A percentile compares a stretch with the other conserved stretches of the same genome.
Evolutionary conservation across 2,329 filamentous ascomycete genomes (phyloP).

Genomic region (Ophiostoma quercus): DNA sequence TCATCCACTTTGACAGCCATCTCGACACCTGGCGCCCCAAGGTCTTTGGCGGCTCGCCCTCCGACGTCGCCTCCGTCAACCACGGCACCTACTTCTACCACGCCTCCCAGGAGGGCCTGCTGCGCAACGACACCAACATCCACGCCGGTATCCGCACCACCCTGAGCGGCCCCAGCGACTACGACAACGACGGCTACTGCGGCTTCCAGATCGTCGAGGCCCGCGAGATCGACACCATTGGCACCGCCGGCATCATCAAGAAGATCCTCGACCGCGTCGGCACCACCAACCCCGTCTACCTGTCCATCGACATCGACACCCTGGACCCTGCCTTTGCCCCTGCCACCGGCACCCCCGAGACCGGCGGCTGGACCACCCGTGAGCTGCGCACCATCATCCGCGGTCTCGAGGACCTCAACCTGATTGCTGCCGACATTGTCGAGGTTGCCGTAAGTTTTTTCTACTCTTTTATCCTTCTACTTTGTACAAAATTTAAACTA

Average conservation of each 20-base stretch:
- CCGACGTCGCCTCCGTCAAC: conserved; percentile 70
- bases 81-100: conserved; percentile 89
- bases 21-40: conserved; percentile 74
- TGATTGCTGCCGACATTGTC: conserved; percentile 66
- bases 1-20: conserved; percentile 60
- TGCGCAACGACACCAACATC: conserved; percentile 79
- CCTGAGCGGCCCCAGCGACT: conserved; percentile 70
- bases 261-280: conserved; percentile 72
- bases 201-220: conserved; percentile 80
- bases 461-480: too few relatives aligned
- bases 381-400: conserved; percentile 67
- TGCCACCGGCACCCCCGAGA: conserved; percentile 70
- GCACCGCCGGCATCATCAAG: conserved; percentile 67
- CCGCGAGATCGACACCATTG: conserved; percentile 48
- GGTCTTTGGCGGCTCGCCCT: conserved; percentile 78
- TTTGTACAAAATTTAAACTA: too few relatives aligned
- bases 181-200: conserved; percentile 79
- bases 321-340: conserved; percentile 78
- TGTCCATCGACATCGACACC: conserved; percentile 83
- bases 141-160: conserved; percentile 84
- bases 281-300: conserved; percentile 67
- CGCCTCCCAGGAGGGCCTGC: conserved; percentile 68
- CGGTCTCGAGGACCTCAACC: conserved; percentile 62
- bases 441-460: conserved; percentile 57
- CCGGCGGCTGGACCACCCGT: conserved; percentile 68